Percentiles rank a stretch among this genome's conserved stretches.
Conservation (phyloP, 371 early-diverging fungal species). For the Smittium culicis region DNA sequence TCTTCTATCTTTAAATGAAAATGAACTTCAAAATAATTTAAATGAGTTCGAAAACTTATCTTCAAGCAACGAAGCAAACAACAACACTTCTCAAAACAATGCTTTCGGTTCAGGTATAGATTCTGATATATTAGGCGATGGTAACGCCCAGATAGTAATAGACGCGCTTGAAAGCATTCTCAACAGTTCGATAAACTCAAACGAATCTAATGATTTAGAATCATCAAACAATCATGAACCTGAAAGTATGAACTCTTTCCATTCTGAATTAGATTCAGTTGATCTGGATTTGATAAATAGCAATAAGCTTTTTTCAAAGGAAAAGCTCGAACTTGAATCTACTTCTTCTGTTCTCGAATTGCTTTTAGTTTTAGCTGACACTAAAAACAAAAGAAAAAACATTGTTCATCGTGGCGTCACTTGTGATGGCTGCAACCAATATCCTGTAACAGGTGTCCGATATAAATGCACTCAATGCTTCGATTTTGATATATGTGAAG, state of each 20-base stretch:
- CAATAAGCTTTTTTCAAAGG: background rate
- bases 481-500: constrained; percentile 86
- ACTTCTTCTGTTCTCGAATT: constrained; percentile 40
- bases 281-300: background rate
- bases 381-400: constrained; percentile 57
- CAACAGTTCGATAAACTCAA: background rate
- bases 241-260: background rate
- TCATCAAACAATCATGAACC: background rate
- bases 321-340: background rate
- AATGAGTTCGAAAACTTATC: background rate
- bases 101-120: background rate
- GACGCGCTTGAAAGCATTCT: background rate
- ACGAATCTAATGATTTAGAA: background rate
- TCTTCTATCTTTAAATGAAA: background rate
- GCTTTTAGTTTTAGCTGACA: constrained; percentile 75
- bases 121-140: background rate
- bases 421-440: constrained; percentile 74
- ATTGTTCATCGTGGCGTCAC: constrained; percentile 55
- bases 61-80: background rate
- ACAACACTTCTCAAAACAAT: background rate
- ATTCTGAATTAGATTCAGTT: background rate
- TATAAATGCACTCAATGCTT: constrained; percentile 89
- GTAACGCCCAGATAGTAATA: background rate
- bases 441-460: constrained; percentile 78
- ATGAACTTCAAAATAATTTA: background rate